phyloP scores from a whole-genome alignment of 805 yeast species.

The Candida quercuum region DNA sequence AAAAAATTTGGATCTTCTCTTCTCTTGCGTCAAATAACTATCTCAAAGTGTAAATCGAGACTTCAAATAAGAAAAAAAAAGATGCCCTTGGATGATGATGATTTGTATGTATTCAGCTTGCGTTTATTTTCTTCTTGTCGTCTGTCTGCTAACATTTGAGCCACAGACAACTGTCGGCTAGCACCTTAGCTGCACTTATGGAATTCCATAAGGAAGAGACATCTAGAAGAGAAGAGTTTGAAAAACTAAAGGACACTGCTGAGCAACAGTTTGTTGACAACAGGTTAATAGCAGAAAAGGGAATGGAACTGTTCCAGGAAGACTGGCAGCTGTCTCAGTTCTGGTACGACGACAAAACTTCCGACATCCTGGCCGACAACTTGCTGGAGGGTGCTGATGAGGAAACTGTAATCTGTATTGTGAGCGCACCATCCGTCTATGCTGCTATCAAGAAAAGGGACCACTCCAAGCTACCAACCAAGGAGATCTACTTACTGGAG shows the following conservation, averaged over 20 bases:
- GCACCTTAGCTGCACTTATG: constrained; percentile 47
- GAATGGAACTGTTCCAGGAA: constrained; percentile 76
- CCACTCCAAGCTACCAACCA: constrained; percentile 49
- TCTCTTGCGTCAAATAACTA: background rate
- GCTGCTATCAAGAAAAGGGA: constrained; percentile 67
- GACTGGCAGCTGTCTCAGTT: constrained; percentile 95
- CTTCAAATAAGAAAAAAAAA: background rate
- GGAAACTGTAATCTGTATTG: constrained; percentile 66
- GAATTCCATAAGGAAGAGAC: constrained; percentile 61
- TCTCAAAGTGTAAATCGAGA: background rate
- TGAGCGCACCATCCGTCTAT: constrained; percentile 89
- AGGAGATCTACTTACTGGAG: constrained; percentile 71
- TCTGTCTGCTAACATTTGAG: background rate
- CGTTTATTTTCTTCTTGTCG: constrained; percentile 4
- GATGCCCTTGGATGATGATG: constrained; percentile 1
- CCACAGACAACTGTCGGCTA: constrained; percentile 33
- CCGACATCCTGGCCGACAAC: constrained; percentile 61
- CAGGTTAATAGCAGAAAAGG: constrained; percentile 27
- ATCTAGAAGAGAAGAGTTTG: constrained; percentile 54
- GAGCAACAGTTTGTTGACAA: constrained; percentile 29
- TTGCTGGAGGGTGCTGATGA: constrained; percentile 72
- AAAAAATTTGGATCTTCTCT: background rate
- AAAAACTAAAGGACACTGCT: constrained; percentile 64
- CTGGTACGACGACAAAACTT: constrained; percentile 75
- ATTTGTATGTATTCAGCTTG: background rate